Percentiles rank a stretch among this genome's conserved stretches.
Conservation (phyloP, 352 stramenopile genomes). For the Aphanomyces euteiches region DNA sequence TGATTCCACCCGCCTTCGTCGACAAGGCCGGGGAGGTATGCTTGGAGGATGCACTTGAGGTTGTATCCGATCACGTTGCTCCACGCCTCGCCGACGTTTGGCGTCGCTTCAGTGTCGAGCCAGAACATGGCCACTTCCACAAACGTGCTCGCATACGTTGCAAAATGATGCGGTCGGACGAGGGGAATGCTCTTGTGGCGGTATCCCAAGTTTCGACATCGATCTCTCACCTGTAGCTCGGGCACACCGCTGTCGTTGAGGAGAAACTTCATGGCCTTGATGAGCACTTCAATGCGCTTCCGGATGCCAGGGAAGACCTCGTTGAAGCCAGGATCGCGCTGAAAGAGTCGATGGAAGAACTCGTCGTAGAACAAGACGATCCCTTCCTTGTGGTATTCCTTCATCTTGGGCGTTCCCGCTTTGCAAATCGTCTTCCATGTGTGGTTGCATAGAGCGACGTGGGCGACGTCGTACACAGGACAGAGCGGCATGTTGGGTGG, state of each 20-base stretch:
- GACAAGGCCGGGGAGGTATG: constrained; percentile 2
- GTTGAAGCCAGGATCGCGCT: constrained; percentile 25
- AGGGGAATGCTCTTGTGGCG: constrained; percentile 10
- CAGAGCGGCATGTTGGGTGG: constrained; percentile 28
- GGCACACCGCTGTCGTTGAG: constrained; percentile 2
- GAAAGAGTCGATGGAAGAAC: constrained; percentile 29
- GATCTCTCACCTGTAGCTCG: constrained; percentile 2
- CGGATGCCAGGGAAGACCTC: constrained; percentile 28
- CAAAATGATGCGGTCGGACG: constrained; percentile 27
- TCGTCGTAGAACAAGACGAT: constrained; percentile 31
- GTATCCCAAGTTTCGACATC: constrained; percentile 26
- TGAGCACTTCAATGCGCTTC: constrained; percentile 29
- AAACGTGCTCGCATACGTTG: constrained; percentile 19
- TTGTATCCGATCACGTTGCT: constrained; percentile 28
- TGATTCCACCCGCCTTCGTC: constrained; percentile 21
- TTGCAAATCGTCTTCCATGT: constrained; percentile 28
- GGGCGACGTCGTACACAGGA: constrained; percentile 3
- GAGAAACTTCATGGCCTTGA: constrained; percentile 30
- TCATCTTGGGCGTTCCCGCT: constrained; percentile 23
- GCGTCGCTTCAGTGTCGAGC: constrained; percentile 23
- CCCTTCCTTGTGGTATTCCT: constrained; percentile 20
- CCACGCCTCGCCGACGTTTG: constrained; percentile 27
- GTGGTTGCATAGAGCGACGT: neutral
- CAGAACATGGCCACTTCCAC: constrained; percentile 29
- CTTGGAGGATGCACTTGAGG: constrained; percentile 30